These are phyloP conservation scores for Acidiella bohemica DNA, from an alignment of 495 filamentous ascomycete species.

Conservation along the genomic window DNA sequence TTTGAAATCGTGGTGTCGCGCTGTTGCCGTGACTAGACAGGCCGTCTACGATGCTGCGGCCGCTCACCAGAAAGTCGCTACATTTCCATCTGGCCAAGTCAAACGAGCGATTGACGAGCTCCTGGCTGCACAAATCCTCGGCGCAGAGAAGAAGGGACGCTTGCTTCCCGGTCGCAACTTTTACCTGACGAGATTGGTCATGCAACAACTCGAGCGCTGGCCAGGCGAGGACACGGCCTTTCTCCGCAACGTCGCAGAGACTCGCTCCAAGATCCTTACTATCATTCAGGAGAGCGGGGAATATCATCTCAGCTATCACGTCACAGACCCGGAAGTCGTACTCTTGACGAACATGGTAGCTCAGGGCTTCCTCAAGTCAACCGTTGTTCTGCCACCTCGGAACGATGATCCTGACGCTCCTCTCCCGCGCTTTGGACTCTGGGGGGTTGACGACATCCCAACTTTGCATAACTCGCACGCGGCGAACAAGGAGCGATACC, in stretches of 20 bases:
- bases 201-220: conserved; percentile 21
- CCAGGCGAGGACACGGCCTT: conserved; percentile 23
- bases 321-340: conserved; percentile 55
- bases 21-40: conserved; percentile 40
- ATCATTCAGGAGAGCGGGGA: conserved; percentile 23
- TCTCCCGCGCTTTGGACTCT: conserved; percentile 32
- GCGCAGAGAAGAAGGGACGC: conserved; percentile 40
- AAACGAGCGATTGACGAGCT: conserved; percentile 44
- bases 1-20: conserved; percentile 47
- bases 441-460: conserved; percentile 35
- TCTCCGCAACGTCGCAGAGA: conserved; percentile 31
- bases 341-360: conserved; percentile 56
- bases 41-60: conserved; percentile 33
- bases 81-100: conserved; percentile 35
- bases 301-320: conserved; percentile 22
- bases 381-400: conserved; percentile 43
- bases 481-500: not conserved
- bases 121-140: conserved; percentile 44
- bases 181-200: conserved; percentile 20
- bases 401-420: conserved; percentile 29
- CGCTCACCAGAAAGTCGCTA: conserved; percentile 33
- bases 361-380: conserved; percentile 41
- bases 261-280: conserved; percentile 31
- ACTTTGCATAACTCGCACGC: conserved; percentile 3
- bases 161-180: conserved; percentile 38